Percentiles rank a stretch among this genome's conserved stretches.
Evolutionary conservation across 2,329 filamentous ascomycete species (phyloP).

Genomic region (Hyphodiscus sp.): DNA sequence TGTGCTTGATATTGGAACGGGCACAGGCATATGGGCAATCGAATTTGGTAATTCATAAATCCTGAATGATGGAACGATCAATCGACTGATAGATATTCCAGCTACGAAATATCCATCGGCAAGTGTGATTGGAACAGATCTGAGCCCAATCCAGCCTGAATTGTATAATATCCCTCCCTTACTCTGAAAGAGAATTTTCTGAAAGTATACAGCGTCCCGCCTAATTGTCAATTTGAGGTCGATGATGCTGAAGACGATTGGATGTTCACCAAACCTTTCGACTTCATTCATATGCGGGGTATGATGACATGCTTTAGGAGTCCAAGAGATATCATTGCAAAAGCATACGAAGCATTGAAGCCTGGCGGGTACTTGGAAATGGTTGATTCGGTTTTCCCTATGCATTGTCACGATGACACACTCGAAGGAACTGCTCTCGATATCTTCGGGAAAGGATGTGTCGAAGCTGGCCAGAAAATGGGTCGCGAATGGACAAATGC

Average conservation of each 20-base stretch:
- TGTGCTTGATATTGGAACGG: slow-evolving; percentile 34
- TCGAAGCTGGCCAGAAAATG: slow-evolving; percentile 2
- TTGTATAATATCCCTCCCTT: neutral
- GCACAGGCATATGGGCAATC: slow-evolving; percentile 23
- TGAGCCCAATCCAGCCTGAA: slow-evolving; percentile 17
- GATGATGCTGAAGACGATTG: slow-evolving; percentile 32
- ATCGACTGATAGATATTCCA: too few relatives aligned
- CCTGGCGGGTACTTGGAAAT: slow-evolving; percentile 13
- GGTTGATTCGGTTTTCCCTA: neutral
- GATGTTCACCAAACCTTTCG: slow-evolving; percentile 42
- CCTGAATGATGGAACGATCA: too few relatives aligned
- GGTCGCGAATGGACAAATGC: slow-evolving; percentile 16
- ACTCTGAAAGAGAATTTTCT: too few relatives aligned
- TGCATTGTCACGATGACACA: neutral
- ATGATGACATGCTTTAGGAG: slow-evolving; percentile 49
- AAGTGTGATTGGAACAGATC: slow-evolving; percentile 16
- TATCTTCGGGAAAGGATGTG: slow-evolving; percentile 9
- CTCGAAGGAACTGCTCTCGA: neutral
- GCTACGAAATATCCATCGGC: slow-evolving; percentile 9
- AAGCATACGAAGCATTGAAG: neutral
- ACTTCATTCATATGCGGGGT: slow-evolving; percentile 50
- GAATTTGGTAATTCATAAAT: slow-evolving; percentile 2
- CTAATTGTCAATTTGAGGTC: slow-evolving; percentile 23
- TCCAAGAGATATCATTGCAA: slow-evolving; percentile 34
- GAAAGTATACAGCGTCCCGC: slow-evolving; percentile 11